phyloP scores from a whole-genome alignment of 345 rosid species.

The Eucalyptus marginata region DNA sequence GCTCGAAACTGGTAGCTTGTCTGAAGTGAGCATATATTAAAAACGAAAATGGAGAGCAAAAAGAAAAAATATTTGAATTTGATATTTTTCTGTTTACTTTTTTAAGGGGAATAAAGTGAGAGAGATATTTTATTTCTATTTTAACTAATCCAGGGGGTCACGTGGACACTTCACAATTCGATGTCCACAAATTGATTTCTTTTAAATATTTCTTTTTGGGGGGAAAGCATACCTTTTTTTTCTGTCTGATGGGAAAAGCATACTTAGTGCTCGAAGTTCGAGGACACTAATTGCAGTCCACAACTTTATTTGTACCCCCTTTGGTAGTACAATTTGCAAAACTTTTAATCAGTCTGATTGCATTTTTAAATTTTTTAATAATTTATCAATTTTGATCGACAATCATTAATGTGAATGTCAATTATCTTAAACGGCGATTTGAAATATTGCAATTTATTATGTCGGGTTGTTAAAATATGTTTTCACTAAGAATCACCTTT shows the following conservation, averaged over 20 bases:
- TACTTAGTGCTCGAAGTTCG: not conserved
- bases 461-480: too few relatives aligned
- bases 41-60: not conserved
- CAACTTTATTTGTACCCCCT: not conserved
- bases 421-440: rapidly evolving
- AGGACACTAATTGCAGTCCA: not conserved
- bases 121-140: not conserved
- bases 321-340: not conserved
- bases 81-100: not conserved
- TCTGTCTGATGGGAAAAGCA: not conserved
- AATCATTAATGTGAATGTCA: rapidly evolving
- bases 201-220: not conserved
- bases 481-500: too few relatives aligned
- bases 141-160: not conserved
- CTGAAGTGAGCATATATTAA: not conserved
- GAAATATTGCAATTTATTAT: too few relatives aligned
- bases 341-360: rapidly evolving
- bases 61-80: not conserved
- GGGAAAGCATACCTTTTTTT: not conserved
- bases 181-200: not conserved
- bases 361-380: too few relatives aligned
- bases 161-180: not conserved
- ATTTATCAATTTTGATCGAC: rapidly evolving
- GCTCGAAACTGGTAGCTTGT: not conserved
- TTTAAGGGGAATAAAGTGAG: not conserved